Percentiles rank a stretch among this genome's conserved stretches.
phyloP scores from a whole-genome alignment of 495 filamentous ascomycete species.

The Tetracladium marchalianum region DNA sequence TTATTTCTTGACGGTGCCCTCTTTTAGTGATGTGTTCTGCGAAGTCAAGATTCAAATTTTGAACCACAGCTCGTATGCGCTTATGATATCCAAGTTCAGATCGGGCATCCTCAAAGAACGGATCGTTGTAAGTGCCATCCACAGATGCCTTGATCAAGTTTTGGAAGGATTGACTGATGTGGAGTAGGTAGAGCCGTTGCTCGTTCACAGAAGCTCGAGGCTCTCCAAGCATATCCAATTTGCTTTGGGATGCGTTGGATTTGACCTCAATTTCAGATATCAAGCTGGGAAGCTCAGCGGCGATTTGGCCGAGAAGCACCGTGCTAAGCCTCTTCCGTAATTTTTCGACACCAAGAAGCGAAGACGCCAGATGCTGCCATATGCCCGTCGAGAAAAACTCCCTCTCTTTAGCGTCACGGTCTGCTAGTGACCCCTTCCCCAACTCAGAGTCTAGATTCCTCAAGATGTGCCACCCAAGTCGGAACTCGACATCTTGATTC shows the following conservation, averaged over 20 bases:
- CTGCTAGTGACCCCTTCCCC: constrained; percentile 22
- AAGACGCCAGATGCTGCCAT: constrained; percentile 12
- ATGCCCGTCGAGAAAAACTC: constrained; percentile 33
- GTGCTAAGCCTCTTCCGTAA: constrained; percentile 44
- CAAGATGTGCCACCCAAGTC: constrained; percentile 42
- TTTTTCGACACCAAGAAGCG: constrained; percentile 32
- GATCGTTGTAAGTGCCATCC: constrained; percentile 45
- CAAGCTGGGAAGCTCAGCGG: constrained; percentile 44
- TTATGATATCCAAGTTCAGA: constrained; percentile 29
- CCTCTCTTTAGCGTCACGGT: constrained; percentile 26
- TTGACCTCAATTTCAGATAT: constrained; percentile 44
- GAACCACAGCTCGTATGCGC: constrained; percentile 50
- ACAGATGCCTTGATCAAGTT: constrained; percentile 37
- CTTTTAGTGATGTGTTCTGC: constrained; percentile 31
- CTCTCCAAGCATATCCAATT: constrained; percentile 37
- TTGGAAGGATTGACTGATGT: constrained; percentile 41
- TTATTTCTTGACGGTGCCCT: constrained; percentile 36
- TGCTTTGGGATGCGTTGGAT: constrained; percentile 13
- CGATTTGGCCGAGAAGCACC: constrained; percentile 47
- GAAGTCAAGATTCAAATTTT: constrained; percentile 48
- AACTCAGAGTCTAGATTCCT: constrained; percentile 36
- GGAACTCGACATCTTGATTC: constrained; percentile 37
- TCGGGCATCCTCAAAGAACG: constrained; percentile 42
- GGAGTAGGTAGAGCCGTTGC: constrained; percentile 41
- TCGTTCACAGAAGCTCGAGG: constrained; percentile 35